Percentiles rank a stretch among this genome's conserved stretches.
Evolutionary conservation across 495 filamentous ascomycete species (phyloP).

Genomic region (Penicillium macrosclerotiorum): DNA sequence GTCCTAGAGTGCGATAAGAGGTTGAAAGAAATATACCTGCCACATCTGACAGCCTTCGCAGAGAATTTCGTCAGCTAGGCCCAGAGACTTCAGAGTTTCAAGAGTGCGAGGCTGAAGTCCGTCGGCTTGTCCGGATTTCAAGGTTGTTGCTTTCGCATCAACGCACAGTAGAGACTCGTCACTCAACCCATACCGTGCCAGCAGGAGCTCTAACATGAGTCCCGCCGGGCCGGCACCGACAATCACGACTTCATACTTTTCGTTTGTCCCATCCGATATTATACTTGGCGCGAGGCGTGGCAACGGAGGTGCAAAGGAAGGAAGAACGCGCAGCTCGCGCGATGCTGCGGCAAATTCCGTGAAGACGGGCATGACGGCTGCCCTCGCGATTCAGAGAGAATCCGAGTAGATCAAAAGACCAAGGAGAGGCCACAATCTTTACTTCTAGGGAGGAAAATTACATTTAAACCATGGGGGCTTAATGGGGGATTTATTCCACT

Average conservation of each 20-base stretch:
- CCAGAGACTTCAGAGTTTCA: slow-evolving; percentile 57
- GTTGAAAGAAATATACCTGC: slow-evolving; percentile 42
- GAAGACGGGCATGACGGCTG: slow-evolving; percentile 43
- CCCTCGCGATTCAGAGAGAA: neutral
- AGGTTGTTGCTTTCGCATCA: slow-evolving; percentile 40
- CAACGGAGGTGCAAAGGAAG: slow-evolving; percentile 42
- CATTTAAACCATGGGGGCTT: neutral
- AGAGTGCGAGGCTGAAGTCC: slow-evolving; percentile 60
- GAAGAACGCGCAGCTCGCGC: slow-evolving; percentile 40
- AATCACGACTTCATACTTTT: slow-evolving; percentile 46
- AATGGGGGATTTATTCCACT: neutral
- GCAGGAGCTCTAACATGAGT: slow-evolving; percentile 44
- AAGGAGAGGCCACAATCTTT: neutral
- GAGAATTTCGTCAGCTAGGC: slow-evolving; percentile 37
- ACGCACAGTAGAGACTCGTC: slow-evolving; percentile 45
- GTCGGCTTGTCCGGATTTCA: slow-evolving; percentile 61
- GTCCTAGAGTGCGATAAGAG: slow-evolving; percentile 4
- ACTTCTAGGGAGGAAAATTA: slow-evolving; percentile 1
- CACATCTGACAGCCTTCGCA: slow-evolving; percentile 38
- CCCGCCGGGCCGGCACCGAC: slow-evolving; percentile 49
- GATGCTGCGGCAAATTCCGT: slow-evolving; percentile 38
- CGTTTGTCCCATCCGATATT: slow-evolving; percentile 7
- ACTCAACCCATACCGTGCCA: slow-evolving; percentile 47
- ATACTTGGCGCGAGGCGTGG: slow-evolving; percentile 31
- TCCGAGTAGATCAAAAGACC: too few species aligned